phyloP scores from a whole-genome alignment of 2,329 filamentous ascomycete species.

The Microsporum canis region DNA sequence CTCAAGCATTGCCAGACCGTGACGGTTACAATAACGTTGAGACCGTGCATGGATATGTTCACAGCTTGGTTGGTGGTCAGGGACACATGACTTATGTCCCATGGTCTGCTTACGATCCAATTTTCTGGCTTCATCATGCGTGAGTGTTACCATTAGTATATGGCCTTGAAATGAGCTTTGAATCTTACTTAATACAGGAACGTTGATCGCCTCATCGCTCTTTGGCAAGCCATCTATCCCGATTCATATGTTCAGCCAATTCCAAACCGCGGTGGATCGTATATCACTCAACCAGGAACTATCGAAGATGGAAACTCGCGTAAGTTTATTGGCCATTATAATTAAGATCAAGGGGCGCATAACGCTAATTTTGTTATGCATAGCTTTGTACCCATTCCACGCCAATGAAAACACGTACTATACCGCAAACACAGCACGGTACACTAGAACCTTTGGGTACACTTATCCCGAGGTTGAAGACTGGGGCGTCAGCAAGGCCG shows the following conservation, averaged over 20 bases:
- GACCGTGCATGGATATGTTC: constrained; percentile 38
- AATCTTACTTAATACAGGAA: constrained; percentile 35
- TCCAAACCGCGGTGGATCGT: constrained; percentile 47
- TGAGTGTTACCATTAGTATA: constrained; percentile 16
- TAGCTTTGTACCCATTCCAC: constrained; percentile 56
- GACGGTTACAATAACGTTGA: constrained; percentile 28
- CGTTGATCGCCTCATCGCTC: constrained; percentile 61
- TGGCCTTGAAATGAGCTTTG: background rate
- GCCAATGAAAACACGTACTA: constrained; percentile 49
- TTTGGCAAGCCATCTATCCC: constrained; percentile 67
- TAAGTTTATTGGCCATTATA: constrained; percentile 15
- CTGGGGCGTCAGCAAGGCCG: constrained; percentile 28
- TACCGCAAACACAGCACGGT: constrained; percentile 52
- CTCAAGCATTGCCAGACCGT: constrained; percentile 13
- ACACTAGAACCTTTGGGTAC: constrained; percentile 56
- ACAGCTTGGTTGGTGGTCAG: constrained; percentile 44
- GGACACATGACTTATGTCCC: constrained; percentile 61
- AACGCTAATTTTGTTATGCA: background rate
- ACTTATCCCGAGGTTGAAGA: constrained; percentile 56
- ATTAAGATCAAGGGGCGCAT: background rate
- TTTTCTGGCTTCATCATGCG: constrained; percentile 65
- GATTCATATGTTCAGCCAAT: constrained; percentile 53
- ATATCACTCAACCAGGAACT: constrained; percentile 45
- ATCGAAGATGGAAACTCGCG: constrained; percentile 45
- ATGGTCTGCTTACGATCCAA: constrained; percentile 66